Evolutionary conservation across 371 early-diverging fungal genomes (phyloP), one percentile per base, ranked within the genome.

Genomic region (Mortierella sp.): DNA sequence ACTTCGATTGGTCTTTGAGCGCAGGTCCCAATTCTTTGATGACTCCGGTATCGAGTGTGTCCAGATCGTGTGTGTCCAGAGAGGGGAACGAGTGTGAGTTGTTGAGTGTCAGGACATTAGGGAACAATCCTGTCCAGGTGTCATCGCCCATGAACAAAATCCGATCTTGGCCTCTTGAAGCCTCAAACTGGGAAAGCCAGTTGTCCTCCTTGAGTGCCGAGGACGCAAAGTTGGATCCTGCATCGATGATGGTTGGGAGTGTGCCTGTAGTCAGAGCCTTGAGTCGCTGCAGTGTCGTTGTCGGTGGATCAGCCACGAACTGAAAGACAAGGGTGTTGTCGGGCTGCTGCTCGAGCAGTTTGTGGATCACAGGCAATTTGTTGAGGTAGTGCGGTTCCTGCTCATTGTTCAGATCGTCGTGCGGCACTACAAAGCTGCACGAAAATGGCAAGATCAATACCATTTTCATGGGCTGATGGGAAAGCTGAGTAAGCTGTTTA

Each of bases 271-370:
- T 94, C 21, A 99, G 63, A 0, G 93, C 97, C 78, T 96, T 97
- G 60, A 99, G 83, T 4, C 99, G 89, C 80, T 99, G 98, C 79
- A 95, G 84, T 0, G 98, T 98, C 0, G 99, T 97, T 0, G 98
- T 99, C 2, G 99, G 97, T n/a, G 99, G 95, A 79, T 99, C 99
- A 0, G 97, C 96, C 2, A 89, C 84, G 56, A 90, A 94, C 43
- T 93, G 90, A 63, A 88, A 94, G n/a, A 95, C 81, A 19, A 92
- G 81, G 0, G 92, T 79, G 48, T 93, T 82, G 6, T 80, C 79
- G 0, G 95, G 94, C 15, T 86, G 81, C 2, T 67, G 56, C 8
- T 61, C 39, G 11, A 86, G 69, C 4, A 91, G 68, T 8, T 82
- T 60, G 26, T 89, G 83, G 21, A 96, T 64, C 4, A 90, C 64